A percentile compares a stretch with the other conserved stretches of the same genome.
Evolutionary conservation across 768 basidiomycete genomes (phyloP).

Genomic region (Mycena galopus): DNA sequence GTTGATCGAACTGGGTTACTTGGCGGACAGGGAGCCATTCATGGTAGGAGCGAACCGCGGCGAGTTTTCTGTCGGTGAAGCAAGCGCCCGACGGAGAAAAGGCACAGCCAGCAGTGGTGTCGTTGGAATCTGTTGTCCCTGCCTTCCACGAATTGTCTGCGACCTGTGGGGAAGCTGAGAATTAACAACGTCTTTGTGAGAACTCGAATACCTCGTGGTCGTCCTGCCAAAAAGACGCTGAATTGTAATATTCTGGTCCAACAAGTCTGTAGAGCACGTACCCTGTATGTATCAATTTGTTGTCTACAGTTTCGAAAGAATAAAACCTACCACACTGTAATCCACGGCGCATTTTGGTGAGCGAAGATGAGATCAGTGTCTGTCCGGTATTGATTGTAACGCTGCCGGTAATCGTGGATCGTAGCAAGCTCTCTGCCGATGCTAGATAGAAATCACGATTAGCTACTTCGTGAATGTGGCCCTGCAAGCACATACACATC

Average conservation of each 20-base stretch:
- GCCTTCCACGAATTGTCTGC: constrained; percentile 71
- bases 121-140: constrained; percentile 68
- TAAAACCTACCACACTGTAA: constrained; percentile 61
- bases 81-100: constrained; percentile 68
- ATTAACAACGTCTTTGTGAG: too few species aligned
- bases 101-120: constrained; percentile 61
- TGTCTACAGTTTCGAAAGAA: background rate
- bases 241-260: background rate
- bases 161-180: constrained; percentile 47
- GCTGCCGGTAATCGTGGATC: constrained; percentile 67
- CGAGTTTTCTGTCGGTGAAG: constrained; percentile 71
- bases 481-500: constrained; percentile 40
- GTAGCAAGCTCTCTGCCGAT: constrained; percentile 69
- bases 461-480: background rate
- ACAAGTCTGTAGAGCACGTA: background rate
- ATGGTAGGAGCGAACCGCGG: constrained; percentile 70
- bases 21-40: constrained; percentile 76
- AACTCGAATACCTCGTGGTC: constrained; percentile 59
- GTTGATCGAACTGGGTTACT: constrained; percentile 65
- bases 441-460: background rate
- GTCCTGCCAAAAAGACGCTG: constrained; percentile 56
- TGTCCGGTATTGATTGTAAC: constrained; percentile 65
- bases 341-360: constrained; percentile 67
- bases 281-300: background rate
- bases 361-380: constrained; percentile 62